Conservation (phyloP, 805 yeast species). For the Saturnispora saitoi region DNA sequence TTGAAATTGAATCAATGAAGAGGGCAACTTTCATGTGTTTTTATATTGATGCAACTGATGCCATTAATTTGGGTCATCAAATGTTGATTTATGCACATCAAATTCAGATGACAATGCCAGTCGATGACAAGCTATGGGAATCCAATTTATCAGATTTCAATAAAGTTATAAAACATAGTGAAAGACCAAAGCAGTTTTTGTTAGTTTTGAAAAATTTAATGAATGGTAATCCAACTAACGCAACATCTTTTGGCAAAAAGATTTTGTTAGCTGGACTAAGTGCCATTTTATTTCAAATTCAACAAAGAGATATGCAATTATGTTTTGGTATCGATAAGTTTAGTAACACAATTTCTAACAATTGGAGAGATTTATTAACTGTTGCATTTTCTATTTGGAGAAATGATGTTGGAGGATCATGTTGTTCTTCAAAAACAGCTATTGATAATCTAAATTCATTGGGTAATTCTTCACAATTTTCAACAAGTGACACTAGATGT, state of each 20-base stretch:
- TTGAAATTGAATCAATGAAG: conserved; percentile 70
- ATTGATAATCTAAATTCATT: conserved; percentile 23
- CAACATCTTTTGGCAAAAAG: conserved; percentile 54
- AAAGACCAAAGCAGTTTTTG: conserved; percentile 39
- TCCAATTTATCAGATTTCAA: conserved; percentile 20
- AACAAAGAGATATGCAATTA: conserved; percentile 59
- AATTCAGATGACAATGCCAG: conserved; percentile 52
- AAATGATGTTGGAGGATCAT: conserved; percentile 34
- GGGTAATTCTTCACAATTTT: conserved; percentile 26
- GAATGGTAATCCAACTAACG: conserved; percentile 38
- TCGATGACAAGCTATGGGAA: conserved; percentile 54
- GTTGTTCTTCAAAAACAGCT: conserved; percentile 29
- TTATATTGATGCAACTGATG: conserved; percentile 71
- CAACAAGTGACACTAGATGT: conserved; percentile 40
- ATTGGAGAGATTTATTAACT: conserved; percentile 66
- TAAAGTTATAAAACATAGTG: conserved; percentile 18
- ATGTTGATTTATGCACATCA: conserved; percentile 50
- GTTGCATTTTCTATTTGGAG: conserved; percentile 68
- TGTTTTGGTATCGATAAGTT: conserved; percentile 36
- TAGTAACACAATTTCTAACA: conserved; percentile 25
- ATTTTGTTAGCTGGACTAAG: conserved; percentile 59
- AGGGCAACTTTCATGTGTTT: conserved; percentile 76
- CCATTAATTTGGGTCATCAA: conserved; percentile 70
- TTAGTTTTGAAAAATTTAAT: conserved; percentile 49
- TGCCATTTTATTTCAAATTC: conserved; percentile 63